Conservation (phyloP, 495 filamentous ascomycete species). For the Hamigera avellanea region DNA sequence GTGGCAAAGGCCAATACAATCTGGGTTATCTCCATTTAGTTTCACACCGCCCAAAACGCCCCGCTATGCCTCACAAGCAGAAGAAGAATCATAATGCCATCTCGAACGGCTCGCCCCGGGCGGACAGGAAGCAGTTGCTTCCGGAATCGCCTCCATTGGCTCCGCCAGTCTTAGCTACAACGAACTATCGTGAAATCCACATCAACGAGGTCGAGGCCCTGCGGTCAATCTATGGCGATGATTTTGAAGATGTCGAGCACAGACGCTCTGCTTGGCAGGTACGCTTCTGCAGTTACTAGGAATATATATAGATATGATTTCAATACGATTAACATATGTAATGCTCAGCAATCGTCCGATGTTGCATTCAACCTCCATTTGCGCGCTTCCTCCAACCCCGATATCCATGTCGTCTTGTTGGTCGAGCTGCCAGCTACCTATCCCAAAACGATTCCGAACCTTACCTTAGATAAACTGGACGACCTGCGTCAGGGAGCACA, state of each 20-base stretch:
- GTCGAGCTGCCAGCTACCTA: conserved; percentile 85
- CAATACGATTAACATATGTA: background rate
- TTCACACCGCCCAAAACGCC: conserved; percentile 23
- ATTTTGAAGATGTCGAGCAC: conserved; percentile 63
- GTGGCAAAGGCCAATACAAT: conserved; percentile 18
- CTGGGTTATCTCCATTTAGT: conserved; percentile 7
- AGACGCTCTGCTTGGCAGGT: conserved; percentile 82
- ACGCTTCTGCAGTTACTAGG: conserved; percentile 13
- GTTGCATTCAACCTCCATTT: conserved; percentile 69
- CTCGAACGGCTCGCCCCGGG: conserved; percentile 19
- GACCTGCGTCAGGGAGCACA: conserved; percentile 51
- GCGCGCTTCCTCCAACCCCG: conserved; percentile 56
- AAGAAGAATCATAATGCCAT: conserved; percentile 29
- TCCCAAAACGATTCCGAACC: conserved; percentile 70
- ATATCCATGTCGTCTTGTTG: conserved; percentile 47
- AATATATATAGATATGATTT: background rate
- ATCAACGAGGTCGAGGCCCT: conserved; percentile 79
- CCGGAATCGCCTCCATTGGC: conserved; percentile 16
- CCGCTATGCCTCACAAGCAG: conserved; percentile 41
- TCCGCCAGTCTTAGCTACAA: conserved; percentile 19
- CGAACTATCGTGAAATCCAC: conserved; percentile 76
- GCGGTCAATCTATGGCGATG: conserved; percentile 83
- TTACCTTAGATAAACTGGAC: conserved; percentile 54
- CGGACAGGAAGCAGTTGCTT: conserved; percentile 20
- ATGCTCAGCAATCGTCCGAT: conserved; percentile 55